phyloP scores from a whole-genome alignment of 2,329 filamentous ascomycete species.

The Ceratocystis diversiconidia region DNA sequence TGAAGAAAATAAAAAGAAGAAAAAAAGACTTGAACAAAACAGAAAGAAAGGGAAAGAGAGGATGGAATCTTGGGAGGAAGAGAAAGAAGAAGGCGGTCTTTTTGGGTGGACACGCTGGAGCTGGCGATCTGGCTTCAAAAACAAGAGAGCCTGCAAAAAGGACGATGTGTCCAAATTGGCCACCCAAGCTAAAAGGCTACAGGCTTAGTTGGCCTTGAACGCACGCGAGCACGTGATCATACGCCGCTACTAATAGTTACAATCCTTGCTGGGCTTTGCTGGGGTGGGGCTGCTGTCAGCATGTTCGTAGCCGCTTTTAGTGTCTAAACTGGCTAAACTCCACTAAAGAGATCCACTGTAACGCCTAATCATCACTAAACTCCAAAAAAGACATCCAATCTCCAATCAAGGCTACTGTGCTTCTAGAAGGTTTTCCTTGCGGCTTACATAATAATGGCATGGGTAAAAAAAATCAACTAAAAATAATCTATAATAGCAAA shows the following conservation, averaged over 20 bases:
- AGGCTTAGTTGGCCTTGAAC: conserved; percentile 4
- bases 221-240: conserved; percentile 6
- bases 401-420: not conserved
- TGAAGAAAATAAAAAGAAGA: conserved; percentile 15
- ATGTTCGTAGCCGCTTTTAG: not conserved
- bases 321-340: not conserved
- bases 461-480: not conserved
- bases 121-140: conserved; percentile 33
- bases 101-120: conserved; percentile 23
- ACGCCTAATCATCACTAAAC: not conserved
- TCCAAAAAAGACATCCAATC: not conserved
- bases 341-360: not conserved
- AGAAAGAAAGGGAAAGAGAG: conserved; percentile 8
- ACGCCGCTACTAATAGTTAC: not conserved
- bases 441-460: not conserved
- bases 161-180: conserved; percentile 30
- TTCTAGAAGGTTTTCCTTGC: conserved; percentile 6
- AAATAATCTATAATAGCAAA: not conserved
- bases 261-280: too few species aligned
- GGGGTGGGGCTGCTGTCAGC: not conserved
- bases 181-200: conserved; percentile 3
- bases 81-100: conserved; percentile 26
- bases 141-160: conserved; percentile 24
- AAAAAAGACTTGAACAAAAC: conserved; percentile 14
- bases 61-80: not conserved